phyloP scores from a whole-genome alignment of 805 yeast species.

The Candida piceae region DNA sequence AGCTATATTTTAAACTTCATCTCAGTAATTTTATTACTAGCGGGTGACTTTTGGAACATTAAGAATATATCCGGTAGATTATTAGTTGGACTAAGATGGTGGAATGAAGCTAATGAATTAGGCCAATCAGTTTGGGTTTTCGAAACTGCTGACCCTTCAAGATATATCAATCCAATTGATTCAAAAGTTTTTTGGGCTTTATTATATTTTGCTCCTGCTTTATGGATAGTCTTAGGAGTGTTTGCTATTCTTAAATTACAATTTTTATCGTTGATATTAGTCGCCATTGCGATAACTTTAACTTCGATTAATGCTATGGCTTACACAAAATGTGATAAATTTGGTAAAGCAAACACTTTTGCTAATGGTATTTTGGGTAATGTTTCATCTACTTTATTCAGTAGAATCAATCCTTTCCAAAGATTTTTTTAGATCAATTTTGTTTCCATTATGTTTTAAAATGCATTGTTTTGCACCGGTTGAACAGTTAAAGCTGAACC shows the following conservation, averaged over 20 bases:
- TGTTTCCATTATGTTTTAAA: too few species aligned
- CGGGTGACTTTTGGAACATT: constrained; percentile 91
- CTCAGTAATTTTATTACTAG: constrained; percentile 63
- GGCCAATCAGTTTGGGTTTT: constrained; percentile 83
- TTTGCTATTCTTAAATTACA: constrained; percentile 76
- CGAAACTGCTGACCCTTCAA: constrained; percentile 71
- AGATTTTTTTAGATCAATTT: constrained; percentile 7
- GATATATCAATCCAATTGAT: constrained; percentile 84
- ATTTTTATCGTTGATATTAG: constrained; percentile 59
- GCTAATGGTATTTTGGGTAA: constrained; percentile 54
- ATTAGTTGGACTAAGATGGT: constrained; percentile 91
- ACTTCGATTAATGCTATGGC: constrained; percentile 84
- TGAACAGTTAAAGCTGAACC: too few species aligned
- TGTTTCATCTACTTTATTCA: constrained; percentile 39
- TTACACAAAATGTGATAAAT: constrained; percentile 87
- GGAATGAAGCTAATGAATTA: constrained; percentile 74
- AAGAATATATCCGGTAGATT: constrained; percentile 89
- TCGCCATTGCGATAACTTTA: constrained; percentile 62
- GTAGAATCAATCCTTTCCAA: constrained; percentile 40
- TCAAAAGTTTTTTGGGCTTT: constrained; percentile 84
- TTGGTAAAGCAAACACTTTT: constrained; percentile 72
- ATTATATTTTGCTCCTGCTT: constrained; percentile 66
- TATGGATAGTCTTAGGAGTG: constrained; percentile 72
- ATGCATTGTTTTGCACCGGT: too few species aligned
- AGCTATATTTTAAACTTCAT: constrained; percentile 76